Base-by-base conservation (phyloP, 768 basidiomycete genomes). In the Leucosporidium creatinivorum region DNA sequence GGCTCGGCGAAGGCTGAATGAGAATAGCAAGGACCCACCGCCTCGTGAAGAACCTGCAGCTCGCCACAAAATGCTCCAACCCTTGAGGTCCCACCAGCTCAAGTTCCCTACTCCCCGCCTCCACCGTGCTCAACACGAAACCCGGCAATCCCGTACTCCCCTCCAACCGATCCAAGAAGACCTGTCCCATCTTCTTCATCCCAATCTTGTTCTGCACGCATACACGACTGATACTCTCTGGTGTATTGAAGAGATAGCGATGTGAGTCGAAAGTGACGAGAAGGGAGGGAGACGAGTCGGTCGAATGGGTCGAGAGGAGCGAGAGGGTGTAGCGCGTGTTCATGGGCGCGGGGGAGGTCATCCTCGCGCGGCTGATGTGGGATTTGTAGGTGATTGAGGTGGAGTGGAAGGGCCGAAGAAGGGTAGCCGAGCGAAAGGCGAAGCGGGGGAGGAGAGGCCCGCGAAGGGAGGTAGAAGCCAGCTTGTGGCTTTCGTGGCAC, bases 221-320 rank as follows among this genome's bases (percentile, higher is more conserved):
- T 0, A 87, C 80, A 47, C 93, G 81, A 52, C 85, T 86, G 2
- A 87, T 85, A 66, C 87, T 88, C 78, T 96, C 92, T 12, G 89
- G 87, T 25, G 82, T 85, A 78, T 93, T 93, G 82, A 97, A 91
- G 49, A 93, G 82, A 73, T 93, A 97, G 73, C 90, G 88, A 18
- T 84, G 86, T 62, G 83, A 81, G 71, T 89, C 87, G 76, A 92
- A 93, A 1, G 83, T 81, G 71, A 94, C 78, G 67, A 88, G 79
- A 30, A 96, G 79, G 13, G 87, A 84, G 0, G 92, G 87, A 70
- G 91, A 86, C 1, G 92, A 89, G 79, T 97, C 93, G 60, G 85
- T 28, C 13, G 70, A 62, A 54, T 68, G 52, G 2, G 70, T 69
- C 10, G 70, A 61, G 31, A 72, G 67, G 58, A 72, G 62, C 31